Base-by-base conservation (phyloP, 192 early-diverging fungal genomes). In the Phycomyces blakesleeanus region DNA sequence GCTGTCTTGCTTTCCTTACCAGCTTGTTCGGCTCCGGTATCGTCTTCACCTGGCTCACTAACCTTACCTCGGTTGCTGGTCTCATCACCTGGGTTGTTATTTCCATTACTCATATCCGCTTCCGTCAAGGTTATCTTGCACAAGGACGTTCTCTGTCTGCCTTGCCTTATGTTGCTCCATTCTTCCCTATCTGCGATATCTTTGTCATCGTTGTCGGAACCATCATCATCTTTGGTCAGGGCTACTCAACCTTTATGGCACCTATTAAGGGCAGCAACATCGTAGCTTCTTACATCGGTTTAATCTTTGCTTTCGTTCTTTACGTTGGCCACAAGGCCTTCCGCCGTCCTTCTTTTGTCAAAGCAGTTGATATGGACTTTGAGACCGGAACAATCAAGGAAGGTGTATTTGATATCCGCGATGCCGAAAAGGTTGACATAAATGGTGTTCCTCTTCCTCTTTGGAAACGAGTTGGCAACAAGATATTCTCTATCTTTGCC, bases 11-110 rank as follows among this genome's bases (percentile, higher is more conserved):
- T 22, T 82, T 88, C 57, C 72, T 82, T 56, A 80, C 85, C 42
- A 83, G 83, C 51, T 68, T 88, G 51, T 79, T 85, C 5, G 81
- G 83, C 34, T 88, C 91, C 42, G 82, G 87, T 47, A 72, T 79
- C n/a, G 84, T 90, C 20, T 95, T 93, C 66, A 73, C 55, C 27
- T 89, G 84, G 75, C 69, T 87, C 29, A 77, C 86, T 49, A 81
- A 80, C 39, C 65, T 89, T 12, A 85, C 89, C 22, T 87, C 90
- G 1, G 82, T 94, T 21, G 78, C 89, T 22, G 87, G 91, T 34
- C 86, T 96, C 53, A 76, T 88, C 20, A 91, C 89, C 55, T 96
- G 94, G 94, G 57, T 93, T 18, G 81, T 84, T 42, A 96, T 96
- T 69, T 81, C 83, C 25, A 61, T 92, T 54, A 87, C 86, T 24